phyloP scores from a whole-genome alignment of 257 asterid species.

The Gardenia jasminoides region DNA sequence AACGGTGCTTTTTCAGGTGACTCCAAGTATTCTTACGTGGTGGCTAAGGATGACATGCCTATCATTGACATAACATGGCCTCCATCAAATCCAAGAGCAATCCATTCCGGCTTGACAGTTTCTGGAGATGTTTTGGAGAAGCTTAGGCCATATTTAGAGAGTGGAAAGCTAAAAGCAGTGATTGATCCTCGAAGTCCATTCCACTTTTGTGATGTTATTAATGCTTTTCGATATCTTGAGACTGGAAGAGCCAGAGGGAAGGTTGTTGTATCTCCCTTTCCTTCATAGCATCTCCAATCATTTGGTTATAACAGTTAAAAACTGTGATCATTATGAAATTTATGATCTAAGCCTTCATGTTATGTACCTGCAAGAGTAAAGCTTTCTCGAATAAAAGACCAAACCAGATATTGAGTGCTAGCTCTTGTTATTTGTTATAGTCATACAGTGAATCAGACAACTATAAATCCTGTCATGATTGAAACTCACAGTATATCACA shows the following conservation, averaged over 20 bases:
- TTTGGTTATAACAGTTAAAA: neutral
- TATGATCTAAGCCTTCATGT: neutral
- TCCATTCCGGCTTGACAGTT: slow-evolving; percentile 49
- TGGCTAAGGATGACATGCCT: slow-evolving; percentile 49
- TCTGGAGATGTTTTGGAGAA: slow-evolving; percentile 58
- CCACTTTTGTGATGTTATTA: slow-evolving; percentile 35
- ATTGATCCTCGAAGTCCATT: slow-evolving; percentile 57
- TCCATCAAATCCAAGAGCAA: slow-evolving; percentile 57
- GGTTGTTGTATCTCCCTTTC: slow-evolving; percentile 44
- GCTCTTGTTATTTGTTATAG: neutral
- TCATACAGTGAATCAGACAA: neutral
- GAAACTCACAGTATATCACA: neutral
- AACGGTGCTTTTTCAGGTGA: slow-evolving; percentile 40
- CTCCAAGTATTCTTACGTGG: slow-evolving; percentile 46
- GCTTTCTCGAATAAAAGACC: neutral
- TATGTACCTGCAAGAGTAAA: neutral
- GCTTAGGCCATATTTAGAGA: slow-evolving; percentile 50
- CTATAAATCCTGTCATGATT: neutral
- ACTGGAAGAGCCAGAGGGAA: slow-evolving; percentile 79
- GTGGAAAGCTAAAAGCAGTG: slow-evolving; percentile 51
- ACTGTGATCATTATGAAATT: neutral
- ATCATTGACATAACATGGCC: slow-evolving; percentile 74
- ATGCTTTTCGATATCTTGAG: slow-evolving; percentile 55
- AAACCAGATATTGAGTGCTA: neutral
- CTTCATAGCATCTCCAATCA: slow-evolving; percentile 6